A percentile compares a stretch with the other conserved stretches of the same genome.
Conservation (phyloP, 176 grass and related monocot species). For the Thinopyrum elongatum region DNA sequence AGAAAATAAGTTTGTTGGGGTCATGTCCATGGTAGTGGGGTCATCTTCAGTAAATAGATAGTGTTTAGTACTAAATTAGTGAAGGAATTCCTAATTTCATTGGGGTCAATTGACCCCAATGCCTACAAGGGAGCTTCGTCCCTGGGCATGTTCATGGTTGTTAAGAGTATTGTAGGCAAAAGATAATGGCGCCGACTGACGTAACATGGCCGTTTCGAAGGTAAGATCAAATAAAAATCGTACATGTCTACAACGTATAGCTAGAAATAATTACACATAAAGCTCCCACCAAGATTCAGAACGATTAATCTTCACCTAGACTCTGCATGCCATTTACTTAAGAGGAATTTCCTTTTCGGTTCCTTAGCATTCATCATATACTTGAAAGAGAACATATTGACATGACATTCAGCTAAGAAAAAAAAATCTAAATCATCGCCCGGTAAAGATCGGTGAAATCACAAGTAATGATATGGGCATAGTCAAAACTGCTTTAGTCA, state of each 20-base stretch:
- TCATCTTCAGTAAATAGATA: too few relatives aligned
- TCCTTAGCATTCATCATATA: neutral
- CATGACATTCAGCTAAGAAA: neutral
- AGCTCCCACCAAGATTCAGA: neutral
- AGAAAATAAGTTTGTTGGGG: too few relatives aligned
- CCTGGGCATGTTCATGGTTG: neutral
- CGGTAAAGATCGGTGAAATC: neutral
- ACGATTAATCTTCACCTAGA: neutral
- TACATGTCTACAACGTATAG: neutral
- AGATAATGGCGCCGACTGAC: neutral
- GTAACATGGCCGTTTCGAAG: neutral
- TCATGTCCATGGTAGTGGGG: too few relatives aligned
- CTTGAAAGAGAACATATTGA: neutral
- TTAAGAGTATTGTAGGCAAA: neutral
- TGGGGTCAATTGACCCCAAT: too few relatives aligned
- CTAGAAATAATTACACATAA: neutral
- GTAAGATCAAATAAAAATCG: neutral
- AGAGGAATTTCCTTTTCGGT: neutral
- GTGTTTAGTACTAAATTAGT: too few relatives aligned
- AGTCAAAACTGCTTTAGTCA: conserved; percentile 7
- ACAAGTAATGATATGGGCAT: neutral
- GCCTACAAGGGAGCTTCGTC: too few relatives aligned
- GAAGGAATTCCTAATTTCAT: too few relatives aligned
- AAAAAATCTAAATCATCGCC: neutral
- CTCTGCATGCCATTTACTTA: neutral